phyloP scores from a whole-genome alignment of 2,329 filamentous ascomycete species.

The Didymella pomorum region DNA sequence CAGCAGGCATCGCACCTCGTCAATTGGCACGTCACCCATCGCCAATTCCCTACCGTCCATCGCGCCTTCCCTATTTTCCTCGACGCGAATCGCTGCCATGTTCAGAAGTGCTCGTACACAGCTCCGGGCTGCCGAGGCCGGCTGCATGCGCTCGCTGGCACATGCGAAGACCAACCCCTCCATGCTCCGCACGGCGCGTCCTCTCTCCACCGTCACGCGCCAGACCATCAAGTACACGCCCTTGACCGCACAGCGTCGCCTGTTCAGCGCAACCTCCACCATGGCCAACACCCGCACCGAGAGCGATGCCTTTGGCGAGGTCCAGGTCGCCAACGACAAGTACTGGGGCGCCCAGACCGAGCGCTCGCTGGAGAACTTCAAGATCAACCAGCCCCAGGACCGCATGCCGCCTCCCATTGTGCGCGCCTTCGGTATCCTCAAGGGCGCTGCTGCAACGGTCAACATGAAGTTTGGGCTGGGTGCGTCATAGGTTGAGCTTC shows the following conservation, averaged over 20 bases:
- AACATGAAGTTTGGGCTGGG: conserved; percentile 94
- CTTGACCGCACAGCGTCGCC: conserved; percentile 36
- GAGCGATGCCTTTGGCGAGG: conserved; percentile 96
- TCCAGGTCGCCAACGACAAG: conserved; percentile 89
- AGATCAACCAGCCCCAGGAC: conserved; percentile 98
- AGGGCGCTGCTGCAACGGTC: conserved; percentile 93
- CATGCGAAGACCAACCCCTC: conserved; percentile 48
- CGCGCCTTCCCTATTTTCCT: conserved; percentile 5
- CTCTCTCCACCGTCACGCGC: conserved; percentile 41
- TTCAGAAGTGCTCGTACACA: conserved; percentile 45
- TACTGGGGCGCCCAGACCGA: conserved; percentile 99
- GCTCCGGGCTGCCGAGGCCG: conserved; percentile 48
- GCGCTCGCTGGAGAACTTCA: conserved; percentile 96
- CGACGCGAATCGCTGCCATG: conserved; percentile 36
- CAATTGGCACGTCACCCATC: conserved; percentile 21
- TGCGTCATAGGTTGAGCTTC: conserved; percentile 53
- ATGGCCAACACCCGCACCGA: conserved; percentile 74
- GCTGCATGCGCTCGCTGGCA: conserved; percentile 44
- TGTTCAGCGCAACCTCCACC: conserved; percentile 43
- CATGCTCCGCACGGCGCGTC: conserved; percentile 33
- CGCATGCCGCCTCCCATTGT: conserved; percentile 95
- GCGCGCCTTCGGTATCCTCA: conserved; percentile 94
- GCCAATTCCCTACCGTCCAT: conserved; percentile 7
- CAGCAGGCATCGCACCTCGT: conserved; percentile 13
- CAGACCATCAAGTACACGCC: conserved; percentile 28